Percentiles rank a stretch among this genome's conserved stretches.
These are phyloP conservation scores for Paramarasmius palmivorus DNA, from an alignment of 1,284 basidiomycete genomes.

Conservation along the genomic window DNA sequence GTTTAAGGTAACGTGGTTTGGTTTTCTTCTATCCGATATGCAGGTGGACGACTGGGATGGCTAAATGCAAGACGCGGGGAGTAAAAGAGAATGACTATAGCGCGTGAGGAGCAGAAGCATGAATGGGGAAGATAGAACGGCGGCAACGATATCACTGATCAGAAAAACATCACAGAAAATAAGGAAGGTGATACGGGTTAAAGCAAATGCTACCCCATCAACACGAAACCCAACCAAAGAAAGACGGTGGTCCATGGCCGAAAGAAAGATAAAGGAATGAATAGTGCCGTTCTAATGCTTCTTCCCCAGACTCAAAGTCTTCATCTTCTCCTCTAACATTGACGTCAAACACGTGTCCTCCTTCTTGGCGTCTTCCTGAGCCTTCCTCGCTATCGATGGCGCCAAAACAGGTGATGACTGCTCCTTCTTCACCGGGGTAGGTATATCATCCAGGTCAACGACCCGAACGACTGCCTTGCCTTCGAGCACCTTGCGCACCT, in stretches of 20 bases:
- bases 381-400: not conserved
- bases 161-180: too few species aligned
- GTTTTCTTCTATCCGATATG: too few species aligned
- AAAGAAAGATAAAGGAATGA: not conserved
- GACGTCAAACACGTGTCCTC: conserved; percentile 4
- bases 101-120: too few species aligned
- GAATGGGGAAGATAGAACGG: too few species aligned
- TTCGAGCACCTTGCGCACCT: conserved; percentile 74
- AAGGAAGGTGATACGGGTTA: too few species aligned
- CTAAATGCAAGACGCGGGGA: too few species aligned
- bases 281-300: conserved; percentile 27
- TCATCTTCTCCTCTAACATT: conserved; percentile 63
- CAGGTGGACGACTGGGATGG: too few species aligned
- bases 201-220: too few species aligned
- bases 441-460: conserved; percentile 61
- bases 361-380: conserved; percentile 3
- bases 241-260: not conserved
- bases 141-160: too few species aligned
- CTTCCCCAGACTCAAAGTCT: conserved; percentile 56
- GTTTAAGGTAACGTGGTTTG: too few species aligned
- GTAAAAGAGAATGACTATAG: too few species aligned
- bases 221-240: not conserved
- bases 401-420: not conserved
- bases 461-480: conserved; percentile 73
- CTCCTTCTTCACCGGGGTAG: conserved; percentile 9